These are phyloP conservation scores for Botryococcus braunii DNA, from an alignment of 163 green algal genomes.

Conservation along the genomic window DNA sequence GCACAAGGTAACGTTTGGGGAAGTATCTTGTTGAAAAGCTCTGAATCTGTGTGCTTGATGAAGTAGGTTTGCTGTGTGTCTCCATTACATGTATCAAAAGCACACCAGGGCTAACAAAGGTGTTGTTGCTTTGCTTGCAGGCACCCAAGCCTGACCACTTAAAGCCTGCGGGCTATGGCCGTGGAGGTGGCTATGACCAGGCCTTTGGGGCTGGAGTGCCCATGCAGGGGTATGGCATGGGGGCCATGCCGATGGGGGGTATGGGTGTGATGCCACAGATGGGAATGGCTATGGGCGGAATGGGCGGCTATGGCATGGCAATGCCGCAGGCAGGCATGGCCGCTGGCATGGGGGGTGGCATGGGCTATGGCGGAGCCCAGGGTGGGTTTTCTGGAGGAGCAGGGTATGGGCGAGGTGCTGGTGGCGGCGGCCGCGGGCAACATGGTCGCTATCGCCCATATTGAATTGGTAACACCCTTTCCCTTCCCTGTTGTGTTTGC, in stretches of 20 bases:
- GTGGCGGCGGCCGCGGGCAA: conserved; percentile 6
- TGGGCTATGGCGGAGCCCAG: conserved; percentile 3
- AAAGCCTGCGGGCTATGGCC: conserved; percentile 1
- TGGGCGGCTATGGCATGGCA: conserved; percentile 13
- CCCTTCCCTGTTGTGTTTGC: too few species aligned
- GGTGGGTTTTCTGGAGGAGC: neutral
- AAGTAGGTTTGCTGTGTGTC: neutral
- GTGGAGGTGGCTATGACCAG: neutral
- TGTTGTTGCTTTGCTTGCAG: neutral
- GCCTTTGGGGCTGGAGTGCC: too few species aligned
- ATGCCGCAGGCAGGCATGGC: conserved; percentile 2
- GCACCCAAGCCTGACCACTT: conserved; percentile 3
- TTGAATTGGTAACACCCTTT: too few species aligned
- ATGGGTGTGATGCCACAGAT: conserved; percentile 24
- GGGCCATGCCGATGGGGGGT: conserved; percentile 10
- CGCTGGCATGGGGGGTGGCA: conserved; percentile 5
- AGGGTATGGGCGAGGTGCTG: conserved; percentile 10
- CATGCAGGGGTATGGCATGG: conserved; percentile 3
- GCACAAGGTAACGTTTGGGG: too few species aligned
- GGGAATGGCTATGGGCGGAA: conserved; percentile 22
- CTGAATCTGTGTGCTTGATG: neutral
- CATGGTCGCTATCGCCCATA: conserved; percentile 18
- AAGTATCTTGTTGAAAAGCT: too few species aligned
- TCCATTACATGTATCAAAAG: neutral
- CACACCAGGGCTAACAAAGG: neutral